These are phyloP conservation scores for Edaphochlamys debaryana DNA, from an alignment of 139 green algal genomes.

Conservation along the genomic window DNA sequence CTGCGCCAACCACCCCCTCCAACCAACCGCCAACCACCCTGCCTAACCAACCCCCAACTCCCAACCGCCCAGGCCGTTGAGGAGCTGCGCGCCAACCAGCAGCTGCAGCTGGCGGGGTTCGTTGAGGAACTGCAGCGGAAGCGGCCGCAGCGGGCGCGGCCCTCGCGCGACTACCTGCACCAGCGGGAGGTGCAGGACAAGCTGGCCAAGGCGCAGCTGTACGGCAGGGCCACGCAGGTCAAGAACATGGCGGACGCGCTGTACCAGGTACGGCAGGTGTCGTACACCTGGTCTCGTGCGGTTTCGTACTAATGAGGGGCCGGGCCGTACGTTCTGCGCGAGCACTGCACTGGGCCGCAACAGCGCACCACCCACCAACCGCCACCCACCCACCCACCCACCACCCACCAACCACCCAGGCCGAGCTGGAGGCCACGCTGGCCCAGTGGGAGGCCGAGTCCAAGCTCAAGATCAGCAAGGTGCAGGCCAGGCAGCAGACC, in stretches of 20 bases:
- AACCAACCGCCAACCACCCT: too few species aligned
- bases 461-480: conserved; percentile 55
- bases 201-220: conserved; percentile 53
- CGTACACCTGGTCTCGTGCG: too few species aligned
- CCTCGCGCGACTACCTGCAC: conserved; percentile 50
- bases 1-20: too few species aligned
- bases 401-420: too few species aligned
- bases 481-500: conserved; percentile 55
- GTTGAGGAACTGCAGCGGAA: conserved; percentile 47
- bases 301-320: too few species aligned
- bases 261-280: conserved; percentile 37
- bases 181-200: conserved; percentile 46
- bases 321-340: too few species aligned
- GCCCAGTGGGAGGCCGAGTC: conserved; percentile 53
- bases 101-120: conserved; percentile 10
- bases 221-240: conserved; percentile 51
- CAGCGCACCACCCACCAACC: too few species aligned
- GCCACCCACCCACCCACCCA: too few species aligned
- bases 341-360: too few species aligned
- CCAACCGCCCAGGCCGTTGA: background rate
- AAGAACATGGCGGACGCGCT: conserved; percentile 60
- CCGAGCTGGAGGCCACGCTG: conserved; percentile 39
- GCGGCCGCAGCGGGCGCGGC: conserved; percentile 23
- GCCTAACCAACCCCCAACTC: too few species aligned
- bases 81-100: conserved; percentile 8